These are phyloP conservation scores for Phyllostachys edulis DNA, from an alignment of 176 grass and related monocot genomes.

Conservation along the genomic window DNA sequence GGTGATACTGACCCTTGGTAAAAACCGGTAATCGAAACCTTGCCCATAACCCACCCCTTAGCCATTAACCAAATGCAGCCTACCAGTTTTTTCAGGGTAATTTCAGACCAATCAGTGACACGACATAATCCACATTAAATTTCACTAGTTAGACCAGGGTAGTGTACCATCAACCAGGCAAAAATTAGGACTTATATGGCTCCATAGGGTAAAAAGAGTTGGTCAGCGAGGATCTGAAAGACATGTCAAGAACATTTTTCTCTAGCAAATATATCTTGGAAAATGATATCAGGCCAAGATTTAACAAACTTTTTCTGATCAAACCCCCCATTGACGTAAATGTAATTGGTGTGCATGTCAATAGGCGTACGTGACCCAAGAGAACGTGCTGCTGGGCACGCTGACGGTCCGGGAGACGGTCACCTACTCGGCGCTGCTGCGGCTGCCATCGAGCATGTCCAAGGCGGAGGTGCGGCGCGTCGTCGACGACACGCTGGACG, in stretches of 20 bases:
- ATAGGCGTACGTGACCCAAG: constrained; percentile 95
- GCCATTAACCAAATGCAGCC: neutral
- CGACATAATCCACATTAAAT: neutral
- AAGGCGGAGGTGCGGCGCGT: constrained; percentile 56
- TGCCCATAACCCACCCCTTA: too few species aligned
- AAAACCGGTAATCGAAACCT: too few species aligned
- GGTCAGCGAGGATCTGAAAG: neutral
- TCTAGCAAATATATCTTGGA: neutral
- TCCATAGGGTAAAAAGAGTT: too few species aligned
- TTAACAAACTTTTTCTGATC: neutral
- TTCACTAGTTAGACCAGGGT: too few species aligned
- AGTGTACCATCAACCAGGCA: neutral
- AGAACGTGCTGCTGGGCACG: constrained; percentile 85
- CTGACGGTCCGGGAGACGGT: constrained; percentile 83
- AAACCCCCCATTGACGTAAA: neutral
- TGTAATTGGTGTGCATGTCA: neutral
- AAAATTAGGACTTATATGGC: neutral
- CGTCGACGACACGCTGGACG: constrained; percentile 64
- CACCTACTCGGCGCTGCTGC: constrained; percentile 77
- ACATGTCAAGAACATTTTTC: neutral
- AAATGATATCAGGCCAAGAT: neutral
- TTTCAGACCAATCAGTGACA: neutral
- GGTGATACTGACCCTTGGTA: too few species aligned
- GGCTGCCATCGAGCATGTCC: constrained; percentile 63
- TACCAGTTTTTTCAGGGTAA: too few species aligned